phyloP scores from a whole-genome alignment of 1,139 yeast genomes.

The Saccharomyces hybrid region DNA sequence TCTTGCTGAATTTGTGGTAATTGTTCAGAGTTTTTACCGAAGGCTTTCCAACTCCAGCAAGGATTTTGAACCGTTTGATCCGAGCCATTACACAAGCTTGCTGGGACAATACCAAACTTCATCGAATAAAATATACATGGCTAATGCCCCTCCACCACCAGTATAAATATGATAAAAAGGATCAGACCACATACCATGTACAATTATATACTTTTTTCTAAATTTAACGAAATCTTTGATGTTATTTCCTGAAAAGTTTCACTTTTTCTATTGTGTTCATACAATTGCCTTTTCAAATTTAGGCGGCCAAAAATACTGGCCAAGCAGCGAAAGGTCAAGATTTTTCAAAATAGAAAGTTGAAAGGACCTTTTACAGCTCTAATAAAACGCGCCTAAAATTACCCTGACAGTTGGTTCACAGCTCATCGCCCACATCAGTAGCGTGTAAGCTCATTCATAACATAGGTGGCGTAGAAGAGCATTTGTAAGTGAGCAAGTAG shows the following conservation, averaged over 20 bases:
- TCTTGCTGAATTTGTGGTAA: constrained; percentile 30
- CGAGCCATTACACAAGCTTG: constrained; percentile 20
- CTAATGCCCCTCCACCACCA: constrained; percentile 32
- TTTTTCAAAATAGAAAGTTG: neutral
- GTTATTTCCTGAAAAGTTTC: neutral
- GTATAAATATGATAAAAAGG: constrained; percentile 7
- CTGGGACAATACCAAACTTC: constrained; percentile 22
- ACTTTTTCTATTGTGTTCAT: neutral
- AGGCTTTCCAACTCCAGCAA: constrained; percentile 19
- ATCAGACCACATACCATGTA: neutral
- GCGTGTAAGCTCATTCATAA: neutral
- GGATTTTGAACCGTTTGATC: constrained; percentile 20
- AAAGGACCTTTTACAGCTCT: neutral
- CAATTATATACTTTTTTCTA: neutral
- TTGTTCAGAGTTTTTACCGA: constrained; percentile 26
- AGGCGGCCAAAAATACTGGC: neutral
- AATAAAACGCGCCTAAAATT: neutral
- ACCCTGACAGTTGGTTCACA: neutral
- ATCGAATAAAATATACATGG: constrained; percentile 26
- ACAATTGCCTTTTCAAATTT: neutral
- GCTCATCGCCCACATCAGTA: neutral
- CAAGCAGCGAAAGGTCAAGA: neutral
- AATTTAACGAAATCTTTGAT: neutral
- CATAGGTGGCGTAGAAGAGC: neutral
- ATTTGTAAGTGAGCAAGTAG: neutral